phyloP scores from a whole-genome alignment of 2,329 filamentous ascomycete species.

The Fragosphaeria purpurea region DNA sequence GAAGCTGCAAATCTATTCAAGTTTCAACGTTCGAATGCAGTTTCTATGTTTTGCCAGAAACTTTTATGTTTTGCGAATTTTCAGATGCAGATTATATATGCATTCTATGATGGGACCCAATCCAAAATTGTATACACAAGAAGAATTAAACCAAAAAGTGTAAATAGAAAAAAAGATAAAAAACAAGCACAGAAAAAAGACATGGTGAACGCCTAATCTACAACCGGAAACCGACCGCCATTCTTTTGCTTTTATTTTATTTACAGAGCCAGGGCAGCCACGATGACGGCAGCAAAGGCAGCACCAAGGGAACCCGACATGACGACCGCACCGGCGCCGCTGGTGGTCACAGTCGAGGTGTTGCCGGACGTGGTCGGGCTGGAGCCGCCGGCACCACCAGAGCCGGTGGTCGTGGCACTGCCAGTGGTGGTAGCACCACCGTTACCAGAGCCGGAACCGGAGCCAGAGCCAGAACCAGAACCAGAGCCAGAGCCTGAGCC shows the following conservation, averaged over 20 bases:
- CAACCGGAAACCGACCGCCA: too few relatives aligned
- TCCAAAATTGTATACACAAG: background rate
- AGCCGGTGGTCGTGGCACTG: slow-evolving; percentile 11
- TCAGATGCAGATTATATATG: too few relatives aligned
- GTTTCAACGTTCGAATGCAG: too few relatives aligned
- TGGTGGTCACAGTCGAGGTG: slow-evolving; percentile 16
- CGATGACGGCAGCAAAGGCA: slow-evolving; percentile 21
- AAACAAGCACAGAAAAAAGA: background rate
- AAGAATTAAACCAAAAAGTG: background rate
- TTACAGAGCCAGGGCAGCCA: slow-evolving; percentile 24
- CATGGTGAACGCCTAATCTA: too few relatives aligned
- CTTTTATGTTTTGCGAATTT: too few relatives aligned
- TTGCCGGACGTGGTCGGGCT: slow-evolving; percentile 18
- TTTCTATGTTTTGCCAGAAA: too few relatives aligned
- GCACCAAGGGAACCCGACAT: slow-evolving; percentile 20
- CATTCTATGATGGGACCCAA: background rate
- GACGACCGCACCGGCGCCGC: slow-evolving; percentile 13
- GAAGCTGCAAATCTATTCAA: too few relatives aligned
- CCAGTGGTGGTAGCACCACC: slow-evolving; percentile 15
- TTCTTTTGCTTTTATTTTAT: too few relatives aligned
- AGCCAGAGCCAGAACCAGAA: slow-evolving; percentile 14
- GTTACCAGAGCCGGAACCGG: slow-evolving; percentile 19
- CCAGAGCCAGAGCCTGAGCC: slow-evolving; percentile 2
- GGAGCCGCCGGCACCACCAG: too few relatives aligned
- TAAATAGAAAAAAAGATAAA: background rate